Conservation (phyloP, 1,139 yeast species). For the Suhomyces yuchorum region DNA sequence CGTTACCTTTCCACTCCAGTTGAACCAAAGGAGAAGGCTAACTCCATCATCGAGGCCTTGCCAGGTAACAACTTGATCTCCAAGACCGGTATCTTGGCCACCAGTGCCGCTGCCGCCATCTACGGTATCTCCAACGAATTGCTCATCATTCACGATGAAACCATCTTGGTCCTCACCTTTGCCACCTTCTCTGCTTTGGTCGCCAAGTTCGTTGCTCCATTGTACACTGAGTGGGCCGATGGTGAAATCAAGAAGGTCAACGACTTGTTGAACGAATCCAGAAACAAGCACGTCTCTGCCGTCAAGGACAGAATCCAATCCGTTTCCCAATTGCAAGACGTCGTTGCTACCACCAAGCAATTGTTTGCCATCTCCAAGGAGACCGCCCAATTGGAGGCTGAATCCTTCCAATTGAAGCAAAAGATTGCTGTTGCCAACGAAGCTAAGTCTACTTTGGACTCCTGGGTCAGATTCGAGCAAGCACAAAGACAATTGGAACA, state of each 20-base stretch:
- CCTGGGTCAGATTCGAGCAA: constrained; percentile 98
- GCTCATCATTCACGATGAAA: constrained; percentile 91
- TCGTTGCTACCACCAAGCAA: constrained; percentile 86
- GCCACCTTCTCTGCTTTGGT: constrained; percentile 71
- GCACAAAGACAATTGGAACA: constrained; percentile 97
- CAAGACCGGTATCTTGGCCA: constrained; percentile 93
- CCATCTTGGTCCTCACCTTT: constrained; percentile 81
- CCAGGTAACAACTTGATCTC: constrained; percentile 90
- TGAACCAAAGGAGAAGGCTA: constrained; percentile 92
- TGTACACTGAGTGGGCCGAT: constrained; percentile 93
- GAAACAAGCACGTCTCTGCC: constrained; percentile 87
- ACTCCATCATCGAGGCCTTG: constrained; percentile 83
- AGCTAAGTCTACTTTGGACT: constrained; percentile 94
- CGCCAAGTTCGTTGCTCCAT: constrained; percentile 90
- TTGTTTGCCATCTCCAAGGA: constrained; percentile 93
- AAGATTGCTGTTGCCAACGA: constrained; percentile 81
- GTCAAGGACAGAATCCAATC: constrained; percentile 89
- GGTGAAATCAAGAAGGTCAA: constrained; percentile 85
- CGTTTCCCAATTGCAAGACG: constrained; percentile 88
- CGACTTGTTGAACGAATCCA: constrained; percentile 81
- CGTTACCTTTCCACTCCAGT: constrained; percentile 66
- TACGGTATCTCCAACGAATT: constrained; percentile 94
- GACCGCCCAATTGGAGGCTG: constrained; percentile 93
- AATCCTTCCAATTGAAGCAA: constrained; percentile 91
- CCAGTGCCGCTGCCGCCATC: constrained; percentile 90